Conservation (phyloP, 495 filamentous ascomycete genomes). For the Rusavskia elegans region DNA sequence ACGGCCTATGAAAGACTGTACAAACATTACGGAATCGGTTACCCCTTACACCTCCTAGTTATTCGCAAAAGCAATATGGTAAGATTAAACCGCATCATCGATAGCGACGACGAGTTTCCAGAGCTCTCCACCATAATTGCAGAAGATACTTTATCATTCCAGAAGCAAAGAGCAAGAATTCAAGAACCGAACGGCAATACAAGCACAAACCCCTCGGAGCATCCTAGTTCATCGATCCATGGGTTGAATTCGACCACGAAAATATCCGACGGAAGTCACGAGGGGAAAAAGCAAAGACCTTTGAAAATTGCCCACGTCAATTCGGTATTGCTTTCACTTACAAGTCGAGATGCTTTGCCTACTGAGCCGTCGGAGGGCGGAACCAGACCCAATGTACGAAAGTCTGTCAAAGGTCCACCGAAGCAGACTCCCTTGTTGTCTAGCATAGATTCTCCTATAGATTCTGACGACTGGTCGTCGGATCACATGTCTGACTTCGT, state of each 20-base stretch:
- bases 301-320: slow-evolving; percentile 22
- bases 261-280: not conserved
- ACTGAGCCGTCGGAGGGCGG: not conserved
- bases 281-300: slow-evolving; percentile 1
- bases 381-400: slow-evolving; percentile 14
- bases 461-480: slow-evolving; percentile 3
- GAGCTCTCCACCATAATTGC: slow-evolving; percentile 6
- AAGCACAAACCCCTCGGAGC: too few species aligned
- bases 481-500: slow-evolving; percentile 21
- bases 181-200: too few species aligned
- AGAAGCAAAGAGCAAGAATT: not conserved
- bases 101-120: slow-evolving; percentile 13
- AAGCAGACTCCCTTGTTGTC: not conserved
- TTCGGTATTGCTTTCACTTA: slow-evolving; percentile 19
- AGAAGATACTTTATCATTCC: not conserved
- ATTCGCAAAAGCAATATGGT: not conserved
- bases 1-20: not conserved
- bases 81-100: slow-evolving; percentile 1
- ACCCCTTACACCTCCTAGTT: not conserved
- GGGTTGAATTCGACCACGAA: too few species aligned
- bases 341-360: slow-evolving; percentile 10
- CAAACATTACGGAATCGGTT: not conserved
- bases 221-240: too few species aligned
- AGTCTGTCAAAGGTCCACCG: not conserved
- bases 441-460: not conserved